Base-by-base conservation (phyloP, 768 basidiomycete species). In the Boletus vinaceobasis region DNA sequence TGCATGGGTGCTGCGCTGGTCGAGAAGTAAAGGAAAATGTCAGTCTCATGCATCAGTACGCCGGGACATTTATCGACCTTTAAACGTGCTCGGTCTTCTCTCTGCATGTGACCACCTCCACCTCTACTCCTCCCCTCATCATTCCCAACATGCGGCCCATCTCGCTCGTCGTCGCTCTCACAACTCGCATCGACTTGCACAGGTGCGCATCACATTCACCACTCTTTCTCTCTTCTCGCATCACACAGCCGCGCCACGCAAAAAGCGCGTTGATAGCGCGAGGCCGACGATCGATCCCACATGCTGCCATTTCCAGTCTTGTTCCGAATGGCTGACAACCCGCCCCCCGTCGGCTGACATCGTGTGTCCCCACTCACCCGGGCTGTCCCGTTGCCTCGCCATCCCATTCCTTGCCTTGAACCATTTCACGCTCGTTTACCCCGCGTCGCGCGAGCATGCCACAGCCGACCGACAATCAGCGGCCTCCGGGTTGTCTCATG, bases 201-300 rank as follows among this genome's bases (percentile, higher is more conserved):
- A 21, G 23, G 46, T 47, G 33, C 46, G 46, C 46, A 47, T 47
- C 46, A 47, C 23, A 23, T 23, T 23, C 45, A 21, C 7, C 0
- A 8, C 3, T 21, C 45, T 46, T 46, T 33, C 45, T 44, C 43
- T 29, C n/a, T 11, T 15, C n/a, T 17, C 23, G 48, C 48, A 49
- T 49, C 48, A 49, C 19, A 19, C 31, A 21, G 31, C 15, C 46
- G 52, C 29, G 53, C 43, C 56, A 57, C 55, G 53, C 53, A 54
- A 54, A 32, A 48, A 1, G 32, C 45, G 39, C 47, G 44, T 46
- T 55, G 55, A 11, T 43, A 48, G 55, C 48, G 58, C 48, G 56
- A 64, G 63, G 62, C 52, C 52, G 59, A 54, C 59, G 59, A 57
- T 57, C 48, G 57, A 48, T 37, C 37, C 32, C 50, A 37, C 39